Percentiles rank a stretch among this genome's conserved stretches.
Conservation (phyloP, 2,329 filamentous ascomycete species). For the Scopulariopsis brevicaulis region DNA sequence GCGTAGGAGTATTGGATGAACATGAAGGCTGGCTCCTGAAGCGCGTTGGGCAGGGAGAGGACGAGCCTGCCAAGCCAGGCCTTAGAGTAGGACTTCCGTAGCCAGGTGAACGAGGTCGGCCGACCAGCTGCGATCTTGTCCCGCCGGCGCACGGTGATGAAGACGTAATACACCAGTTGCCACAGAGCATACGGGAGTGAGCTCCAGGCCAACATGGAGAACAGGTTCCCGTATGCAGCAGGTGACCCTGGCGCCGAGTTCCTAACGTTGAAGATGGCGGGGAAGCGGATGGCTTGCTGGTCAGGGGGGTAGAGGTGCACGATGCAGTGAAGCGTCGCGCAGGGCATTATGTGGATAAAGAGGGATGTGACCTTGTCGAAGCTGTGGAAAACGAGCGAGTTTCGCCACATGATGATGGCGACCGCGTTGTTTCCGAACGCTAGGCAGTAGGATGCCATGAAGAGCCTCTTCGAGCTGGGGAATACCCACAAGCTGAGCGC, state of each 20-base stretch:
- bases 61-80: slow-evolving; percentile 82
- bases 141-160: slow-evolving; percentile 88
- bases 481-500: slow-evolving; percentile 83
- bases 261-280: slow-evolving; percentile 77
- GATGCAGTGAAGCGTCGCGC: slow-evolving; percentile 82
- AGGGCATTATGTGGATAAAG: slow-evolving; percentile 99
- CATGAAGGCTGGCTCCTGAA: slow-evolving; percentile 94
- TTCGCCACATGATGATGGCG: slow-evolving; percentile 98
- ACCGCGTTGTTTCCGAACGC: slow-evolving; percentile 95
- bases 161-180: slow-evolving; percentile 87
- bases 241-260: slow-evolving; percentile 55
- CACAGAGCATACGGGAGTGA: slow-evolving; percentile 86
- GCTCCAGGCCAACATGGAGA: slow-evolving; percentile 88
- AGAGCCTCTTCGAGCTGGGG: slow-evolving; percentile 77
- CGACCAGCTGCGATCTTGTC: slow-evolving; percentile 94
- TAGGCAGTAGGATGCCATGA: slow-evolving; percentile 85
- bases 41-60: slow-evolving; percentile 56
- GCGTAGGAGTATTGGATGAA: slow-evolving; percentile 89
- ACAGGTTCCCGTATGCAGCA: slow-evolving; percentile 64
- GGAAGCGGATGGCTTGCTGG: slow-evolving; percentile 60
- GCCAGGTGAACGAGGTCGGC: slow-evolving; percentile 95
- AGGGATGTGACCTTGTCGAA: slow-evolving; percentile 96
- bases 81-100: slow-evolving; percentile 82
- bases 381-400: slow-evolving; percentile 95
- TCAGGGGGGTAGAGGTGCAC: slow-evolving; percentile 67